Conservation (phyloP, 1,284 basidiomycete species). For the Schizophyllum commune region DNA sequence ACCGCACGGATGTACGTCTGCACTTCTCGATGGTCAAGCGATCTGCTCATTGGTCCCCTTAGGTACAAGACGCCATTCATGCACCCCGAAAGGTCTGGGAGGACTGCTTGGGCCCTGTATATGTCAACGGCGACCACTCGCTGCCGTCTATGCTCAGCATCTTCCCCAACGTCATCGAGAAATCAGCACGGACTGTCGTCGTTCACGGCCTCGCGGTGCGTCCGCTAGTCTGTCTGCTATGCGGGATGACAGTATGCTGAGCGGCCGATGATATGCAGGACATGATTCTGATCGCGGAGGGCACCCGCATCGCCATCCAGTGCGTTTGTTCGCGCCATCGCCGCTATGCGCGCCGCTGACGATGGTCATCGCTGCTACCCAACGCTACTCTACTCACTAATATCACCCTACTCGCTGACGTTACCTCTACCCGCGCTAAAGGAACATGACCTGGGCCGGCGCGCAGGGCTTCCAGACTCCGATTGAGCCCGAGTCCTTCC, state of each 20-base stretch:
- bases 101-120: slow-evolving; percentile 29
- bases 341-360: background rate
- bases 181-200: slow-evolving; percentile 56
- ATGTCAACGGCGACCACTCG: slow-evolving; percentile 39
- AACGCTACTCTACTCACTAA: background rate
- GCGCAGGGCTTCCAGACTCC: slow-evolving; percentile 61
- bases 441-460: slow-evolving; percentile 46
- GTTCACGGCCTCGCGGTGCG: slow-evolving; percentile 60
- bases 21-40: background rate
- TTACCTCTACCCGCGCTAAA: slow-evolving; percentile 3
- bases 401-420: background rate
- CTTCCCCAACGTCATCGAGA: slow-evolving; percentile 63
- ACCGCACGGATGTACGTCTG: slow-evolving; percentile 28
- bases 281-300: slow-evolving; percentile 48
- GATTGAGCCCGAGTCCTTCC: slow-evolving; percentile 50
- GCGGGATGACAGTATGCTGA: background rate
- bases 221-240: background rate
- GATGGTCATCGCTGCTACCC: background rate
- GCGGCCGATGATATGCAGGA: slow-evolving; percentile 24
- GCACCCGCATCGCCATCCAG: slow-evolving; percentile 55
- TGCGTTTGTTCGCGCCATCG: slow-evolving; percentile 16
- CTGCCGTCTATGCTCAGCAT: slow-evolving; percentile 51
- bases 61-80: slow-evolving; percentile 55
- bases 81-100: slow-evolving; percentile 50
- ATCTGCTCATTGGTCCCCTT: background rate